These are phyloP conservation scores for Phalaenopsis hybrid DNA, from an alignment of 116 monocot species.

Conservation along the genomic window DNA sequence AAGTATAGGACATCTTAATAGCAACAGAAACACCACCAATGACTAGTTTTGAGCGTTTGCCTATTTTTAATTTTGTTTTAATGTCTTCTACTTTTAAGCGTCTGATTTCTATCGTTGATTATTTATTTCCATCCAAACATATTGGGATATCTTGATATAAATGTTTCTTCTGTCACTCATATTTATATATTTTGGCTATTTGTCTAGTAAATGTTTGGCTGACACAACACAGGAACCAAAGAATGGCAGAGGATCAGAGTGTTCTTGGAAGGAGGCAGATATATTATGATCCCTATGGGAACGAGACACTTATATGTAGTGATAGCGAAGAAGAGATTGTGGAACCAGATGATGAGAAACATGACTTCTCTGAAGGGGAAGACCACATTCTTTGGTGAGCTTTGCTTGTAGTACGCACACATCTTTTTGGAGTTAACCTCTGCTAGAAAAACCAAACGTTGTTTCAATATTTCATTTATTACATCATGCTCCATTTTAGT, in stretches of 20 bases:
- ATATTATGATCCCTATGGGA: conserved; percentile 77
- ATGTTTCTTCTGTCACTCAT: not conserved
- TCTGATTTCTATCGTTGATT: not conserved
- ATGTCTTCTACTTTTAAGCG: not conserved
- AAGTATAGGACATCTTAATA: not conserved
- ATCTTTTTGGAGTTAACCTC: not conserved
- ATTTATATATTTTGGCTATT: not conserved
- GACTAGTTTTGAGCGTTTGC: not conserved
- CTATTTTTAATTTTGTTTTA: not conserved
- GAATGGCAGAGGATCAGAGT: conserved; percentile 97
- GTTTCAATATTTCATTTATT: not conserved
- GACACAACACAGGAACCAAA: conserved; percentile 69
- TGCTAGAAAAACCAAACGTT: not conserved
- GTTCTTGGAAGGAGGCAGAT: conserved; percentile 92
- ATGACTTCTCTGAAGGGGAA: conserved; percentile 88
- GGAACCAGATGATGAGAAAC: conserved; percentile 81
- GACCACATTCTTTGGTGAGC: conserved; percentile 81
- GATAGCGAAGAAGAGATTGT: conserved; percentile 88
- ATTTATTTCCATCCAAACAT: not conserved
- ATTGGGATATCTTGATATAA: not conserved
- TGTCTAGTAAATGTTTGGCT: not conserved
- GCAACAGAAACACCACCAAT: not conserved
- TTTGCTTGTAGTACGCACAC: not conserved
- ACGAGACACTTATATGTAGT: conserved; percentile 89
- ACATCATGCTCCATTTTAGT: not conserved